Evolutionary conservation across 441 rosid genomes (phyloP), one percentile per base, ranked within the genome.

Genomic region (Adansonia madagascariensis): DNA sequence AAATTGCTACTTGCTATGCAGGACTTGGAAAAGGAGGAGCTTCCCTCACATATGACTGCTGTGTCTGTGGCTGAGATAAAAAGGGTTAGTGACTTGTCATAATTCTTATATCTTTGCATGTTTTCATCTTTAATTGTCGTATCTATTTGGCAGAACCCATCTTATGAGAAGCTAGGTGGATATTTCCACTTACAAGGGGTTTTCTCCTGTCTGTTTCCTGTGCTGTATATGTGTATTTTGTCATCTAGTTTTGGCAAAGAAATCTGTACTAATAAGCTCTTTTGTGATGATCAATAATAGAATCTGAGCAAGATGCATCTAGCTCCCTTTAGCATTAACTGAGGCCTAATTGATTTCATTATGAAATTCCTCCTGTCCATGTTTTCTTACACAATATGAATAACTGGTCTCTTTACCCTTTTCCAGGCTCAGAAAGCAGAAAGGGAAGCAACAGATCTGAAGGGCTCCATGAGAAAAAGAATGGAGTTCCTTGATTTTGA

Each of bases 401-500:
- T 69, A 49, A 52, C 79, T 73, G 46, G 35, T 66, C n/a, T 41
- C 62, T 63, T 69, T 80, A 62, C 14, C 70, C 52, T 18, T 22
- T 64, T 79, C 65, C 86, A 92, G 94, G 94, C 93, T 77, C 93
- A 88, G 79, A 92, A 88, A 83, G 93, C 90, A 1, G 97, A 92
- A 80, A 91, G 86, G 74, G 97, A 92, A 43, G 95, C 90, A 15
- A 84, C 88, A 56, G 84, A 87, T 52, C 85, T 91, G 1, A 92
- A 90, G 80, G 95, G 95, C 50, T 80, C 92, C 7, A 91, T 92
- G 95, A 87, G 91, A 71, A 90, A 88, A 81, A 82, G 95, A 86
- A 92, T 91, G 94, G 97, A 93, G 85, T 93, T 93, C 80, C 90
- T 90, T 82, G 95, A 91, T 85, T 89, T 90, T 75, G 97, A 91